A percentile compares a stretch with the other conserved stretches of the same genome.
Conservation (phyloP, 257 asterid species). For the Solanum pinnatisectum region DNA sequence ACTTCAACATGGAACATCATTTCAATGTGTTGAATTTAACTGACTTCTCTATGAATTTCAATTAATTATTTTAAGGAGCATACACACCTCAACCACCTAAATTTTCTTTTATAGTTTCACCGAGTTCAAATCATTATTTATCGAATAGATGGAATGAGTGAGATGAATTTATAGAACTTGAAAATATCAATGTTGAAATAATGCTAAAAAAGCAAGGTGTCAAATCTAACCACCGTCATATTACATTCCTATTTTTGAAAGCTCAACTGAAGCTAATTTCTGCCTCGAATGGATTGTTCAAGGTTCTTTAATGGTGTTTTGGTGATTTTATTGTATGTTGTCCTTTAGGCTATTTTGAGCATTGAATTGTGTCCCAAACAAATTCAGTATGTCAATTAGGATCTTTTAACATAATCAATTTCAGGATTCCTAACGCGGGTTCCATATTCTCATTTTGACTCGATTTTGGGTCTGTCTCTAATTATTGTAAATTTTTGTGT, state of each 20-base stretch:
- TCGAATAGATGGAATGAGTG: neutral
- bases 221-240: neutral
- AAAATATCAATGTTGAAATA: neutral
- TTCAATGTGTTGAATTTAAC: neutral
- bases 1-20: neutral
- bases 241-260: no score
- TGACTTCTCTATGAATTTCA: neutral
- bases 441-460: no score
- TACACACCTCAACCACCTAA: neutral
- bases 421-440: rapidly evolving
- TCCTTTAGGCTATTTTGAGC: neutral
- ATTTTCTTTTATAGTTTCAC: no score
- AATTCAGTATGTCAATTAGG: neutral
- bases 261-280: neutral
- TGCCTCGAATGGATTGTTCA: no score
- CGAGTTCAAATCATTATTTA: neutral
- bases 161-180: neutral
- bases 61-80: neutral
- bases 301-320: neutral
- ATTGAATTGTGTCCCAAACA: neutral
- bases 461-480: neutral
- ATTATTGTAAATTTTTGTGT: neutral
- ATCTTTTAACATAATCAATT: neutral
- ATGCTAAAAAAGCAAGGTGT: neutral
- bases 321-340: neutral